Conservation (phyloP, 352 stramenopile genomes). For the Globisporangium radiosum region DNA sequence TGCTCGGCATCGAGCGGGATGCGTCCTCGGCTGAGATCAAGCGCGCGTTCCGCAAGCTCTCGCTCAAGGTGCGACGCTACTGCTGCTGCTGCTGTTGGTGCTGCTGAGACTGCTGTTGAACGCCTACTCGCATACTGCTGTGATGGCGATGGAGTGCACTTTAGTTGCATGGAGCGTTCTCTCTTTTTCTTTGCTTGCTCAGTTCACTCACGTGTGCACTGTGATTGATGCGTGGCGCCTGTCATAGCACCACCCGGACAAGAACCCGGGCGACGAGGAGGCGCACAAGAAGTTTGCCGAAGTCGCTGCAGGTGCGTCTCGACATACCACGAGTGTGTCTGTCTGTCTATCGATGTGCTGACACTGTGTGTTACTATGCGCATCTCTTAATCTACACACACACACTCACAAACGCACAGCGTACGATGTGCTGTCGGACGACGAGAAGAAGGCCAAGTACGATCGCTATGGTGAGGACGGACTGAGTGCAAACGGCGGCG, state of each 20-base stretch:
- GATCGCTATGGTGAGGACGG: slow-evolving; percentile 90
- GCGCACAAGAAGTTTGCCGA: slow-evolving; percentile 86
- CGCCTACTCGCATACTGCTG: no score
- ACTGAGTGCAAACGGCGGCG: slow-evolving; percentile 44
- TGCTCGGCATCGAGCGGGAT: slow-evolving; percentile 56
- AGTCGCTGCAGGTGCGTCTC: slow-evolving; percentile 49
- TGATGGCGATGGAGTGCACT: no score
- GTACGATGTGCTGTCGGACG: slow-evolving; percentile 89
- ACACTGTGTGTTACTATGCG: no score
- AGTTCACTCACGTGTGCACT: neutral
- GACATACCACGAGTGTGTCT: neutral
- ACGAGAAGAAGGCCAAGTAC: slow-evolving; percentile 86
- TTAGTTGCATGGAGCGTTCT: no score
- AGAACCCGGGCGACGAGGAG: slow-evolving; percentile 82
- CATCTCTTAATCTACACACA: slow-evolving; percentile 8
- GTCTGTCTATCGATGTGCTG: neutral
- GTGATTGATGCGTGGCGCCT: neutral
- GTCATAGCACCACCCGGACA: slow-evolving; percentile 81
- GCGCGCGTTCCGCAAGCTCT: slow-evolving; percentile 83
- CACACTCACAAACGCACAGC: slow-evolving; percentile 22
- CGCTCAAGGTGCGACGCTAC: slow-evolving; percentile 58
- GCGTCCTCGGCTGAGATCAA: slow-evolving; percentile 72
- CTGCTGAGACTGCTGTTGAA: no score
- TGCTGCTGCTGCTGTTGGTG: no score
- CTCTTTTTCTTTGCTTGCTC: no score